Base-by-base conservation (phyloP, 2,329 filamentous ascomycete species). In the Alternaria arbusti region DNA sequence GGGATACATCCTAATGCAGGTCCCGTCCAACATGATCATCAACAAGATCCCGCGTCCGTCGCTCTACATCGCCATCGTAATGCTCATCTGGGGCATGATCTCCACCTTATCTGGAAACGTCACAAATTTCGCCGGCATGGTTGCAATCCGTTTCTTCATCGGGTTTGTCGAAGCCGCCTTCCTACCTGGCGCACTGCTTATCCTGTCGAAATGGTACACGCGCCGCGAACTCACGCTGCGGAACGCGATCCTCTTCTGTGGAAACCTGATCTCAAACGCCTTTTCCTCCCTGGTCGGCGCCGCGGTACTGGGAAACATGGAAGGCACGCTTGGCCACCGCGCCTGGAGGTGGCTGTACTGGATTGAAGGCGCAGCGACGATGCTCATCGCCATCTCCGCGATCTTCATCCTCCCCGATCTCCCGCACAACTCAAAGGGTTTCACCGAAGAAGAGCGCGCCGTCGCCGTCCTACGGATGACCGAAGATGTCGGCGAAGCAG, bases 131-230 rank as follows among this genome's bases (percentile, higher is more conserved):
- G 70, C 67, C 17, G 80, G 80, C 36, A 79, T 82, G 71, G 74
- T 82, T 13, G 71, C 71, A 3, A 68, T 76, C n/a, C 75, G 77
- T 12, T 80, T 80, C 66, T 79, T 72, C 67, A 76, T 80, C 54
- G 78, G 78, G 1, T 77, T 80, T 50, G 76, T 78, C 7, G 78
- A 80, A 66, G 78, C 78, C 13, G 80, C 79, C 0, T 90, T 90
- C 75, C 81, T 90, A 25, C 89, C 89, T 0, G 89, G 89, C 45
- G 87, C 87, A 0, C 82, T 90, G 11, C 82, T 90, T 46, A 87
- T 90, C 49, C 82, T 91, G 20, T 88, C 87, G 0, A 88, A 89
- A 69, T 91, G 88, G 85, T 91, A 91, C 76, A 90, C 88, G 1
- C 84, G 88, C 51, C 84, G 85, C 54, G 80, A 82, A 60, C 71